phyloP scores from a whole-genome alignment of 116 monocot genomes.

The Trichopus zeylanicus region DNA sequence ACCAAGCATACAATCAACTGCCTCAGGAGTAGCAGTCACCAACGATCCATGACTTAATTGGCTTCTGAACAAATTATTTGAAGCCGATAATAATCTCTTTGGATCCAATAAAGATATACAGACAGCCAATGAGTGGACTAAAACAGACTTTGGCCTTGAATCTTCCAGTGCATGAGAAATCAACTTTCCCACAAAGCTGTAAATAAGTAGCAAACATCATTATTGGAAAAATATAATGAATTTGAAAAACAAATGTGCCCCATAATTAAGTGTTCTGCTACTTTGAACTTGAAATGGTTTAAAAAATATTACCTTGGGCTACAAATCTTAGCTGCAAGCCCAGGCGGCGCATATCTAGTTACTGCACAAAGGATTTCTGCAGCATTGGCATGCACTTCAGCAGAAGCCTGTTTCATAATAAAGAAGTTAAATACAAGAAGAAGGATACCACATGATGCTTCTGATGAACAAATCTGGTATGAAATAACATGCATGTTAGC shows the following conservation, averaged over 20 bases:
- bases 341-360: slow-evolving; percentile 68
- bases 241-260: not conserved
- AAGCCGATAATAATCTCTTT: slow-evolving; percentile 58
- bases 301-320: slow-evolving; percentile 49
- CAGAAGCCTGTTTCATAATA: slow-evolving; percentile 36
- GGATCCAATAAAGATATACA: slow-evolving; percentile 96
- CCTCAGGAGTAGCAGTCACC: slow-evolving; percentile 67
- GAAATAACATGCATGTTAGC: not conserved
- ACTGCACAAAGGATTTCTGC: slow-evolving; percentile 78
- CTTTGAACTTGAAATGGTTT: not conserved
- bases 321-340: slow-evolving; percentile 62
- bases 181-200: slow-evolving; percentile 78
- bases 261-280: not conserved
- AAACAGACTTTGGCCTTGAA: slow-evolving; percentile 88
- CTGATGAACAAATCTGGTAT: not conserved
- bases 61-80: slow-evolving; percentile 66
- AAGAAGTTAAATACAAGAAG: slow-evolving; percentile 1
- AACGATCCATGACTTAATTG: slow-evolving; percentile 67
- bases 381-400: slow-evolving; percentile 80
- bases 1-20: slow-evolving; percentile 80
- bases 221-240: not conserved
- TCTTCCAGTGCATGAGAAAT: slow-evolving; percentile 79
- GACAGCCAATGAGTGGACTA: slow-evolving; percentile 84
- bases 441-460: not conserved
- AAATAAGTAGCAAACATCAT: slow-evolving; percentile 1